Base-by-base conservation (phyloP, 768 basidiomycete genomes). In the Ramaria sp. region DNA sequence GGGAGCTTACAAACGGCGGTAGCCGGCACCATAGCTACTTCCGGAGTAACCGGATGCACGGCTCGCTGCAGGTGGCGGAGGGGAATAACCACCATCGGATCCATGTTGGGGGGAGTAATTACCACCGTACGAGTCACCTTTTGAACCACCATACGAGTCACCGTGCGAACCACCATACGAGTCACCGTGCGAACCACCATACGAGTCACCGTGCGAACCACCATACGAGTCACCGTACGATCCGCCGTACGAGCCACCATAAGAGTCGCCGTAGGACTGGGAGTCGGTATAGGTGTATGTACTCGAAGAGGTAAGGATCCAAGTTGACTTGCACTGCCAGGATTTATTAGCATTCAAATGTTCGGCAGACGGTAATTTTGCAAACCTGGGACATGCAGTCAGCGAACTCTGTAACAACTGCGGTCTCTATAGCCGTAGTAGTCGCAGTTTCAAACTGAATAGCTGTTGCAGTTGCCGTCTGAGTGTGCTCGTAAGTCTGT, bases 291-390 rank as follows among this genome's bases (percentile, higher is more conserved):
- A 22, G 44, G 13, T 45, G 10, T 18, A 45, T 45, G 13, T 37
- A 25, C 34, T 39, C 5, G 79, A 79, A 16, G 68, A 49, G 7
- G 62, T 73, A 62, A 83, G 65, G 56, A 71, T 71, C 73, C 76
- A 82, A 56, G 64, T 62, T 32, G 73, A 76, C 71, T 83, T 79
- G 76, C 82, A 84, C 75, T 79, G 57, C 1, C 50, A 57, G n/a
- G n/a, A 34, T 34, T 39, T 52, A 58, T 38, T 22, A 34, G 49
- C 25, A 67, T 48, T 64, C 13, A 51, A 36, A 22, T 56, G 32
- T 15, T 28, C 22, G 16, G 22, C 41, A 53, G 55, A 28, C 43
- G 32, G 10, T 39, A 18, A 41, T 16, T n/a, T 16, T 24, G 64
- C 66, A 51, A 56, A 78, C 78, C 64, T 68, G 64, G 61, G 70